phyloP scores from a whole-genome alignment of 2,329 filamentous ascomycete genomes.

The Aureobasidium namibiae region DNA sequence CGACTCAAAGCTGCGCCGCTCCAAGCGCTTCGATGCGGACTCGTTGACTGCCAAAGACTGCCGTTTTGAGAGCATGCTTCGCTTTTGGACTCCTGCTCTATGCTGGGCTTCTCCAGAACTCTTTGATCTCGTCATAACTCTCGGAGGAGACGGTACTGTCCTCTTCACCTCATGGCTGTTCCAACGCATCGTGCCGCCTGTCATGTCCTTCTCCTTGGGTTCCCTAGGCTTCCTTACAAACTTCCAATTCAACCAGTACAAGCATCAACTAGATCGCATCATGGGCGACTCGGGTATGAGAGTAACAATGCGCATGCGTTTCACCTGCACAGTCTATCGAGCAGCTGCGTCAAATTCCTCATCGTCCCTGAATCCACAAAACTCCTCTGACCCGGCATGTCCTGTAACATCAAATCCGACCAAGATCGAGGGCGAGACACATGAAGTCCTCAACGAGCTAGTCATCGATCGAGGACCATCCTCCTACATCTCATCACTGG shows the following conservation, averaged over 20 bases:
- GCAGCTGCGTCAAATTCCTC: conserved; percentile 32
- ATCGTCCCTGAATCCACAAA: conserved; percentile 18
- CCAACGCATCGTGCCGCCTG: conserved; percentile 77
- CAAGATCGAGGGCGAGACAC: conserved; percentile 82
- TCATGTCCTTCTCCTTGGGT: conserved; percentile 75
- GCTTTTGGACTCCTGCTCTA: conserved; percentile 92
- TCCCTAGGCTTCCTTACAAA: conserved; percentile 83
- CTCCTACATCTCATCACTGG: conserved; percentile 92
- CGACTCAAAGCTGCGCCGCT: conserved; percentile 85
- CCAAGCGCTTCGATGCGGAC: conserved; percentile 75
- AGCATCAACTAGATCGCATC: conserved; percentile 73
- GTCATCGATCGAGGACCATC: conserved; percentile 96
- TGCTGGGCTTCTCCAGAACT: conserved; percentile 92
- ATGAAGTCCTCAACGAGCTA: conserved; percentile 95
- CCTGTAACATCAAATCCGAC: conserved; percentile 38
- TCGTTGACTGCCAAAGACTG: conserved; percentile 65
- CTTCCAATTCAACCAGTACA: conserved; percentile 82
- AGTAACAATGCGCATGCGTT: conserved; percentile 95
- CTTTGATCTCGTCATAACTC: conserved; percentile 86
- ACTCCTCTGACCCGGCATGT: conserved; percentile 12
- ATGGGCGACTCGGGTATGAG: conserved; percentile 96
- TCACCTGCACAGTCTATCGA: conserved; percentile 94
- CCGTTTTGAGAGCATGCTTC: conserved; percentile 73
- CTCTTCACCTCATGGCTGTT: conserved; percentile 89
- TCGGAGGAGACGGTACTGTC: conserved; percentile 80